phyloP scores from a whole-genome alignment of 2,329 filamentous ascomycete genomes.

The Microcyclosporella mali region DNA sequence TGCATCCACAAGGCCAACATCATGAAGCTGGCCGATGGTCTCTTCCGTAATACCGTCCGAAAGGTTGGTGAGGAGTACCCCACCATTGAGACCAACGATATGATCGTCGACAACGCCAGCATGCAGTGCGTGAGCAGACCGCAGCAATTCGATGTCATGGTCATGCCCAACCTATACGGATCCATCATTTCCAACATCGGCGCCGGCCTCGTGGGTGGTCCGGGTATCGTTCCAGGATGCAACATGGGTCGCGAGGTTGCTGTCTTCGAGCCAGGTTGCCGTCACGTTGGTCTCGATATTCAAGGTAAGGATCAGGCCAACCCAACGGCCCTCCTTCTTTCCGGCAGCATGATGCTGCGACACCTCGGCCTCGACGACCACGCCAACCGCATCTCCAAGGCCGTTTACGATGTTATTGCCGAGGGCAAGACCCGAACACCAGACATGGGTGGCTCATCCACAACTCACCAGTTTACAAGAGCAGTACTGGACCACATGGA shows the following conservation, averaged over 20 bases:
- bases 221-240: conserved; percentile 94
- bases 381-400: conserved; percentile 95
- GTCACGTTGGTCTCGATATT: conserved; percentile 98
- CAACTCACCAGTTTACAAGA: conserved; percentile 90
- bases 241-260: conserved; percentile 99
- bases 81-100: conserved; percentile 91
- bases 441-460: conserved; percentile 88
- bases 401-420: conserved; percentile 73
- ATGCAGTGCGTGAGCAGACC: conserved; percentile 97
- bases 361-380: conserved; percentile 97
- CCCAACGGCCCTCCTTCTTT: conserved; percentile 91
- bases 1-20: conserved; percentile 99
- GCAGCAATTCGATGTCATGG: conserved; percentile 99
- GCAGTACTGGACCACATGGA: conserved; percentile 97
- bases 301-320: conserved; percentile 99
- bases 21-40: conserved; percentile 98
- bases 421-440: conserved; percentile 84
- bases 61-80: conserved; percentile 90
- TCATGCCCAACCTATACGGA: conserved; percentile 99
- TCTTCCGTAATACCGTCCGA: conserved; percentile 98
- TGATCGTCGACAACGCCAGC: conserved; percentile 99
- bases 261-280: conserved; percentile 97
- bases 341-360: conserved; percentile 92
- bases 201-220: conserved; percentile 91
- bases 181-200: conserved; percentile 99